A percentile compares a stretch with the other conserved stretches of the same genome.
phyloP scores from a whole-genome alignment of 495 filamentous ascomycete species.

The Penicillium angulare region DNA sequence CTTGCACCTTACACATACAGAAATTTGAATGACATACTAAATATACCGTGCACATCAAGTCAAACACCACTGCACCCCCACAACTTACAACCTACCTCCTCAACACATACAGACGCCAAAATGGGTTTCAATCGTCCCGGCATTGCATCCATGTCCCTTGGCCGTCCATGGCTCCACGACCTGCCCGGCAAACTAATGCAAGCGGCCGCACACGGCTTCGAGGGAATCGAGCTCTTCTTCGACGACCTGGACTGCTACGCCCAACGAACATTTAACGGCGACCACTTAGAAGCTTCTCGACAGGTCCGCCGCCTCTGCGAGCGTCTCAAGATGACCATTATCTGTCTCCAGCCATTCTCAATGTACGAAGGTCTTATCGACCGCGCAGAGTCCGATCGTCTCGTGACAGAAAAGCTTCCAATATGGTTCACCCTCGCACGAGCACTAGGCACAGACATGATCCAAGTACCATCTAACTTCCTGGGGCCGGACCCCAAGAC shows the following conservation, averaged over 20 bases:
- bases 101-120: conserved; percentile 4
- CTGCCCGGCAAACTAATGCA: conserved; percentile 64
- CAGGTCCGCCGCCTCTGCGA: conserved; percentile 56
- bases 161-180: conserved; percentile 63
- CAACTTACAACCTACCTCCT: not conserved
- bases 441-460: conserved; percentile 64
- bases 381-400: conserved; percentile 53
- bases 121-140: conserved; percentile 45
- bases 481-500: conserved; percentile 50
- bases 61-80: not conserved
- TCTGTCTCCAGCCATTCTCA: conserved; percentile 76
- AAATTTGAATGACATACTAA: too few species aligned
- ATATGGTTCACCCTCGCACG: conserved; percentile 68
- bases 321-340: conserved; percentile 55
- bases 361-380: conserved; percentile 76
- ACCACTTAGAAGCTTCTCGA: conserved; percentile 58
- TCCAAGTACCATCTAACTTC: conserved; percentile 74
- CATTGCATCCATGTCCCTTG: conserved; percentile 73
- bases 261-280: conserved; percentile 48
- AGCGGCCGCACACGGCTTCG: conserved; percentile 62
- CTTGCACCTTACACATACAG: too few species aligned
- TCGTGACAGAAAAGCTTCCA: conserved; percentile 58
- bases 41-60: too few species aligned
- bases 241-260: conserved; percentile 73
- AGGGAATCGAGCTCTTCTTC: conserved; percentile 76